Evolutionary conservation across 805 yeast genomes (phyloP), one percentile per base, ranked within the genome.

Genomic region (Pichia deserticola): DNA sequence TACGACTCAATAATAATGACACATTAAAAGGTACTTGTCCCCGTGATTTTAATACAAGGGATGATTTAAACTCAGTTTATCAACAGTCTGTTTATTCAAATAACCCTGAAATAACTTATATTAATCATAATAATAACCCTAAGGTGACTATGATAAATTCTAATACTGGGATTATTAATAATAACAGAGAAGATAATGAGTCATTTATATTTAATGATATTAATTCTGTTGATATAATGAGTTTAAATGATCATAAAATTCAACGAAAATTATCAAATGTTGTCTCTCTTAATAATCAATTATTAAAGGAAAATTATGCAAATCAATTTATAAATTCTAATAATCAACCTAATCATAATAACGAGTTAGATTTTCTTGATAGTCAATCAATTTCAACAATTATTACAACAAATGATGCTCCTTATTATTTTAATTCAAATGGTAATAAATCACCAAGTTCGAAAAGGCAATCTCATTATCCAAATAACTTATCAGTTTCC

Each of bases 171-270:
- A 56, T 44, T 13, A 36, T 36, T 30, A 39, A 27, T 15, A 42
- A 30, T 12, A 33, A 27, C 11, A 30, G 25, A 37, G 29, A 43
- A 13, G 59, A 54, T n/a, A 57, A 51, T 11, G 69, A 65, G 47
- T 63, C 62, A 13, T 64, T 64, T 50, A 62, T 63, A 3, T 63
- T 63, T 37, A 42, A 57, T 38, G 60, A 57, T 49, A n/a, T 48
- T 38, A 47, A 47, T 29, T 56, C 57, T 5, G 38, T 54, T 20
- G 52, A 50, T 45, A 51, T 46, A 7, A 11, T 51, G 25, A 50
- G 36, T 42, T 40, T 45, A 15, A 50, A 42, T 37, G 51, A 40
- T 28, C 45, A 39, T 25, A 53, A 48, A 32, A 32, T 39, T 4
- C 49, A 50, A 20, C 36, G 50, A 40, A 45, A 50, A 34, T 4